Evolutionary conservation across 2,329 filamentous ascomycete genomes (phyloP).

Genomic region (Epichloe hybrida): DNA sequence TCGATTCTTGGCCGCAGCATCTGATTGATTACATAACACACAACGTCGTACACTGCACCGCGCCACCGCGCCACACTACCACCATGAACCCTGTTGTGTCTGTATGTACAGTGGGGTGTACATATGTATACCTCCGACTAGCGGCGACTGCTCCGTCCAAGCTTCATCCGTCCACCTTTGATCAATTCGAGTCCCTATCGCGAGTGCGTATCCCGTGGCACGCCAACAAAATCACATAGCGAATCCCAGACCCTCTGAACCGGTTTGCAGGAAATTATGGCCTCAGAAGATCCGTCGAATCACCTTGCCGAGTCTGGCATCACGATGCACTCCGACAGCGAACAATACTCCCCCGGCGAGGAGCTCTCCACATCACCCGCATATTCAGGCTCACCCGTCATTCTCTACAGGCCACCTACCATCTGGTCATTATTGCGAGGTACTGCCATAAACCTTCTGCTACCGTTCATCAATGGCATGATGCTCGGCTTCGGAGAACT

Average conservation of each 20-base stretch:
- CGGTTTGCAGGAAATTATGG: constrained; percentile 27
- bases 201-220: background rate
- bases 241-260: background rate
- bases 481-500: constrained; percentile 97
- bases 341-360: constrained; percentile 59
- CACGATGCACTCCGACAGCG: constrained; percentile 71
- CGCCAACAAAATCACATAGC: background rate
- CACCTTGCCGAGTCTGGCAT: constrained; percentile 59
- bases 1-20: background rate
- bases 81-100: background rate
- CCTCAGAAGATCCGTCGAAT: constrained; percentile 34
- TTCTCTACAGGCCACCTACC: constrained; percentile 82
- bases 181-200: background rate
- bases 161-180: background rate
- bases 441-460: constrained; percentile 84
- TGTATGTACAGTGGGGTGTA: too few relatives aligned
- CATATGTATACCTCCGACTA: background rate
- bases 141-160: background rate
- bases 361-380: constrained; percentile 47
- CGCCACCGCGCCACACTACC: too few relatives aligned
- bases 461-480: constrained; percentile 94
- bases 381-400: constrained; percentile 53
- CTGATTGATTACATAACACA: background rate
- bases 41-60: background rate
- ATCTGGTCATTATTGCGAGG: constrained; percentile 75